Base-by-base conservation (phyloP, 1,284 basidiomycete genomes). In the Xanthoconium separans region DNA sequence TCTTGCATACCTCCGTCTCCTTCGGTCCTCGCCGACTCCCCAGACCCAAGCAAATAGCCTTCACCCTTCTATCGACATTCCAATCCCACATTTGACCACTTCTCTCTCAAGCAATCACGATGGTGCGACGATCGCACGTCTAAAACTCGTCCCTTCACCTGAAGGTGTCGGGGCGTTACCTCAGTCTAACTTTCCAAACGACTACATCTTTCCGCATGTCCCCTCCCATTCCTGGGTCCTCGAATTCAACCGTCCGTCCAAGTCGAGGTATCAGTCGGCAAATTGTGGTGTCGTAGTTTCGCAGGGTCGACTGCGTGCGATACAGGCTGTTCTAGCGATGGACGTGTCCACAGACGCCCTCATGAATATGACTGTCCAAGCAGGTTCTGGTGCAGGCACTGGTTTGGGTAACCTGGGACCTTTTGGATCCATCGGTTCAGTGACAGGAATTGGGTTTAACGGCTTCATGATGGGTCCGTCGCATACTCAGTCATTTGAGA, bases 261-360 rank as follows among this genome's bases (percentile, higher is more conserved):
- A 31, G 18, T 55, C 47, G 40, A 76, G 77, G 42, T 79, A 81
- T 9, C 53, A 49, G 15, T 45, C 51, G 2, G 71, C 74, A 56
- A 68, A 68, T 42, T 69, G 68, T 16, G 88, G 88, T 16, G 69
- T 91, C 42, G 80, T 89, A 11, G 79, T 89, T 75, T 83, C 81
- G 56, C 87, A 89, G 68, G 77, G 78, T 22, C 77, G 85, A 48
- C 81, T 91, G 79, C 79, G 80, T 53, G 86, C 86, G 6, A 68
- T 69, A 51, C 69, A 67, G 22, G 58, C 55, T 37, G 47, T 67
- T 29, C 29, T 71, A 12, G 59, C 51, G 15, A 24, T 37, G 15
- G 56, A 59, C 31, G 53, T 61, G 47, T 64, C 61, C 8, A 18
- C 66, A 39, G 66, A 70, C n/a, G 56, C 59, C 33, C 44, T 70